Evolutionary conservation across 257 asterid genomes (phyloP), one percentile per base, ranked within the genome.

Genomic region (Lycium barbarum): DNA sequence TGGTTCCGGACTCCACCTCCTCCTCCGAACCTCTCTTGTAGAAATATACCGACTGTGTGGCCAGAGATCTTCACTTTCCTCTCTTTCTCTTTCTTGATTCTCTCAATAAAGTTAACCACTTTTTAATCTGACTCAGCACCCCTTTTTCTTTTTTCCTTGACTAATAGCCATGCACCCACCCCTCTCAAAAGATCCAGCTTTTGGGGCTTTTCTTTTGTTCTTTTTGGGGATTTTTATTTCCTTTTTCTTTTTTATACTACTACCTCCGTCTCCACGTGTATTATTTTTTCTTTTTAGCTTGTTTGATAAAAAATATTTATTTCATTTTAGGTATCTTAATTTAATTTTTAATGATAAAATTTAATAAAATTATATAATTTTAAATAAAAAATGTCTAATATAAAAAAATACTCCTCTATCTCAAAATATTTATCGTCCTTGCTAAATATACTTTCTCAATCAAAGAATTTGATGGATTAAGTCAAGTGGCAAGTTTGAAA

Each of bases 111-210:
- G 91, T 91, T 91, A 89, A 79, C 89, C 85, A 62, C 78, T 78
- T 89, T 87, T 86, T 87, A 22, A 82, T 90, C 92, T 83, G 93
- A 93, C 89, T 92, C 98, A 90, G 83, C 93, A 84, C 6, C 3
- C 89, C 65, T 36, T 49, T 51, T 17, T 36, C 74, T 26, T n/a
- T 45, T 79, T 51, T 18, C 43, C 65, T 38, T 82, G 22, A 62
- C 47, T 4, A 13, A 45, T 70, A 18, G 8, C 58, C 33, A 26
- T 26, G 33, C 57, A 49, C 71, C 79, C 55, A 68, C 81, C 81
- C 72, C 82, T 84, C 68, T 67, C 12, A 8, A 35, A 40, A 9
- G 80, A 22, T 45, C 83, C 81, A 33, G 87, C 83, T 91, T 92
- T 88, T 59, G 3, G 9, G 13, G n/a, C 76, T 14, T 68, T 88